Evolutionary conservation across 2,329 filamentous ascomycete species (phyloP), one percentile per base, ranked within the genome.

Genomic region (Aspergillus hortae): DNA sequence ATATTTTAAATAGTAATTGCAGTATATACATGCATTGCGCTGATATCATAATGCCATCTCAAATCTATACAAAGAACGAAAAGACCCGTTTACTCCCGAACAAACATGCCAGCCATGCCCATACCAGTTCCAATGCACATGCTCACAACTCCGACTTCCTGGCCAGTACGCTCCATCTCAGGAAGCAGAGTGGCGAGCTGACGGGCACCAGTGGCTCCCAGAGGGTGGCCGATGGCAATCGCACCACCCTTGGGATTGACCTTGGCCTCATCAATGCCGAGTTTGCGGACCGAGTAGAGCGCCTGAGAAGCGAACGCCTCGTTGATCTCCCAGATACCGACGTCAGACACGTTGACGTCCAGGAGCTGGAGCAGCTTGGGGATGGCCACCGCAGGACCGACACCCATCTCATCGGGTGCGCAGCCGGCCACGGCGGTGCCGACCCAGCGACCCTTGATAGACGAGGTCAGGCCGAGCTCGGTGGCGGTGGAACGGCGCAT

Each of bases 161-260:
- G 80, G 1, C 84, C 81, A 49, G 79, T 80, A 61, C 89, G 72
- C 72, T 83, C 75, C 83, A 89, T 66, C 76, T 87, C 79, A 72
- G 82, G 68, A 75, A 95, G 67, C 77, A 92, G 70, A 46, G 89
- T 92, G 44, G 84, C 84, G 62, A 91, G 74, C 80, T 95, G 87
- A 60, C 92, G 79, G 27, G 88, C 90, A 32, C 90, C 90, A 4
- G 92, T 96, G 30, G 91, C 92, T 44, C 92, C 92, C 1, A 96
- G 80, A 5, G 92, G 92, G 70, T 96, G 92, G 1, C 92, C 92
- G 21, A 96, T 75, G n/a, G 92, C 92, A 70, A 96, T 96, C 2
- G 92, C 92, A 30, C 92, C 92, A 55, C 92, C 92, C 63, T 95
- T 91, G 0, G 90, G 90, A 73, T 97, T 97, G 15, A 96, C 88